Percentiles rank a stretch among this genome's conserved stretches.
Evolutionary conservation across 768 basidiomycete species (phyloP).

Genomic region (Agrocybe pediades): DNA sequence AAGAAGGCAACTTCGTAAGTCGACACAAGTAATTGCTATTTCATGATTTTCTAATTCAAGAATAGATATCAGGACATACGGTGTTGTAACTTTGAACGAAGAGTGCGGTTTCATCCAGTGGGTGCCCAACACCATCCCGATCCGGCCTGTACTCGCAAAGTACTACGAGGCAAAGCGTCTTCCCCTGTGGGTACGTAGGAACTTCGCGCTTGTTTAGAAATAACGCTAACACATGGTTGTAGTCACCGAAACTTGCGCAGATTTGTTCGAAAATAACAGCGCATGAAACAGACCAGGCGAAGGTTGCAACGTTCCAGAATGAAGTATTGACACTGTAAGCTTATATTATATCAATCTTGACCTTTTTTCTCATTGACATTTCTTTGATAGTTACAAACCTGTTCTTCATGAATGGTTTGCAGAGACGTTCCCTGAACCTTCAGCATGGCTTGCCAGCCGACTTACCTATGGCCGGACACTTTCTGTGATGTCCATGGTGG

Average conservation of each 20-base stretch:
- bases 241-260: slow-evolving; percentile 32
- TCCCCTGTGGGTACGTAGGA: slow-evolving; percentile 40
- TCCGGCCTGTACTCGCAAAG: slow-evolving; percentile 74
- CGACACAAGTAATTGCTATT: background rate
- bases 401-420: slow-evolving; percentile 98
- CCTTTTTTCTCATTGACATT: background rate
- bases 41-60: background rate
- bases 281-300: background rate
- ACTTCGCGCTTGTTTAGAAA: background rate
- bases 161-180: slow-evolving; percentile 56
- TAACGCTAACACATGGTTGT: background rate
- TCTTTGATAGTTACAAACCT: slow-evolving; percentile 77
- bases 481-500: slow-evolving; percentile 99
- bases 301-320: slow-evolving; percentile 42
- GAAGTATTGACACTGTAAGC: slow-evolving; percentile 63
- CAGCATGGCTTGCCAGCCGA: slow-evolving; percentile 91
- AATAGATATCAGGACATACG: slow-evolving; percentile 94
- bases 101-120: slow-evolving; percentile 98
- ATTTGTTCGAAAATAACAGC: slow-evolving; percentile 5
- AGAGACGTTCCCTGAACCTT: slow-evolving; percentile 95
- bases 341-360: background rate
- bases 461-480: slow-evolving; percentile 84
- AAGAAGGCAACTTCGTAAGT: slow-evolving; percentile 84
- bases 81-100: slow-evolving; percentile 97
- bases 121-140: slow-evolving; percentile 90